Base-by-base conservation (phyloP, 2,329 filamentous ascomycete species). In the Ophiognomonia clavigignenti-juglandacearum region DNA sequence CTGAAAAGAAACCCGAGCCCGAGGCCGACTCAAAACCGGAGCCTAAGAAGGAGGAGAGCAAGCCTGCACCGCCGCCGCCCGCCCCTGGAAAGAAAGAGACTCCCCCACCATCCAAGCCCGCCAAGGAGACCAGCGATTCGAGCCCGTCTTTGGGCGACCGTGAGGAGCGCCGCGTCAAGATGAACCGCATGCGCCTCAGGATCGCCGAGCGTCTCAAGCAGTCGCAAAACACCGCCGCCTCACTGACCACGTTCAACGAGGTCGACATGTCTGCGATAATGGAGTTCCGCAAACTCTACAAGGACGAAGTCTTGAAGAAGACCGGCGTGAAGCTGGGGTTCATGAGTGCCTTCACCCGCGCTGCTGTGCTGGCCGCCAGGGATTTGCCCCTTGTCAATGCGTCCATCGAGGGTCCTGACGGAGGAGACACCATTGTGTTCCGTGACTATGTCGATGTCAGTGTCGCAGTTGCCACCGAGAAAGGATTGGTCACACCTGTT, bases 131-230 rank as follows among this genome's bases (percentile, higher is more conserved):
- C 18, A 57, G 67, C 39, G 57, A 61, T 53, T 53, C 63, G n/a
- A 53, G 65, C 36, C 60, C 70, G 39, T 59, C 74, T 27, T 70
- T 84, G 47, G 89, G 89, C 48, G 86, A 70, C 69, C 86, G 92
- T 48, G 88, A 93, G 58, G 92, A 98, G 74, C 85, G 88, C 55
- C 83, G 90, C 52, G 90, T 97, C 61, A 98, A 98, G 79, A 98
- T 98, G 93, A 97, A 97, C 77, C 89, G 93, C 56, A 98, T 98
- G 93, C 90, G 93, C 56, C 82, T 97, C 52, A 85, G 93, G 53
- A 98, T 97, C 58, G 89, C 93, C 42, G 93, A 98, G 75, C 90
- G 93, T 58, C 80, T 98, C 56, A 98, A 98, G 82, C 93, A 98
- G 68, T 97, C 93, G 18, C 93, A 98, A 67, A 98, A 98, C 73